These are phyloP conservation scores for Porcisia hertigi DNA, from an alignment of 208 protist genomes.

Conservation along the genomic window DNA sequence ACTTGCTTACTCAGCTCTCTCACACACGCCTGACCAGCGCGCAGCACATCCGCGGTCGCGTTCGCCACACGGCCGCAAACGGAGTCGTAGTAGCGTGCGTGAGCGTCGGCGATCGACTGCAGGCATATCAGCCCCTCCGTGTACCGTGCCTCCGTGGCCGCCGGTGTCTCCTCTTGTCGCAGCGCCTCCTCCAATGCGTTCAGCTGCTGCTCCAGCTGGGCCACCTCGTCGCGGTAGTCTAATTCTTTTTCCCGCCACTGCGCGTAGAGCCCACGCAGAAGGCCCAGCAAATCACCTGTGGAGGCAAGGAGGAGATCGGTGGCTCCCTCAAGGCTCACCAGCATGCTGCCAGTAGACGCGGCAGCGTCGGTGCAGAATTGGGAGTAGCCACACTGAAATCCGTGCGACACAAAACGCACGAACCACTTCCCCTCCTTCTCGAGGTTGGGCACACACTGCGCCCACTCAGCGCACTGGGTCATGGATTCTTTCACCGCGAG, in stretches of 20 bases:
- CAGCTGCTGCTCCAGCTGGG: conserved; percentile 56
- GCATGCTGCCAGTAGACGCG: conserved; percentile 49
- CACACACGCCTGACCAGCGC: conserved; percentile 16
- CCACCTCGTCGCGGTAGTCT: conserved; percentile 67
- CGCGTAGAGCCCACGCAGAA: conserved; percentile 56
- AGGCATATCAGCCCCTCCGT: conserved; percentile 54
- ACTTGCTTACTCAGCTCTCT: conserved; percentile 20
- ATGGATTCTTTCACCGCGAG: conserved; percentile 4
- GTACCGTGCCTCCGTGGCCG: conserved; percentile 63
- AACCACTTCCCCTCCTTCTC: conserved; percentile 71
- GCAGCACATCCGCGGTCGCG: conserved; percentile 23
- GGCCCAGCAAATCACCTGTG: conserved; percentile 35
- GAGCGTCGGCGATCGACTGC: conserved; percentile 53
- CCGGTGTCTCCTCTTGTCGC: conserved; percentile 42
- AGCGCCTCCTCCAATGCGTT: conserved; percentile 37
- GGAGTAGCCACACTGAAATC: conserved; percentile 43
- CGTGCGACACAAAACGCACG: conserved; percentile 31
- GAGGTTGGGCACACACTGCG: conserved; percentile 39
- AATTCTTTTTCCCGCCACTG: conserved; percentile 54
- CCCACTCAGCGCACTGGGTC: conserved; percentile 10
- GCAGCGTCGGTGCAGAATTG: conserved; percentile 45
- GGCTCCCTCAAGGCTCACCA: conserved; percentile 58
- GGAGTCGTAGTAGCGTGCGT: conserved; percentile 60
- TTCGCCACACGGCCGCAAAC: conserved; percentile 36
- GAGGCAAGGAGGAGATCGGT: conserved; percentile 55